Evolutionary conservation across 495 filamentous ascomycete species (phyloP), one percentile per base, ranked within the genome.

Genomic region (Hypoxylon subgilvum): DNA sequence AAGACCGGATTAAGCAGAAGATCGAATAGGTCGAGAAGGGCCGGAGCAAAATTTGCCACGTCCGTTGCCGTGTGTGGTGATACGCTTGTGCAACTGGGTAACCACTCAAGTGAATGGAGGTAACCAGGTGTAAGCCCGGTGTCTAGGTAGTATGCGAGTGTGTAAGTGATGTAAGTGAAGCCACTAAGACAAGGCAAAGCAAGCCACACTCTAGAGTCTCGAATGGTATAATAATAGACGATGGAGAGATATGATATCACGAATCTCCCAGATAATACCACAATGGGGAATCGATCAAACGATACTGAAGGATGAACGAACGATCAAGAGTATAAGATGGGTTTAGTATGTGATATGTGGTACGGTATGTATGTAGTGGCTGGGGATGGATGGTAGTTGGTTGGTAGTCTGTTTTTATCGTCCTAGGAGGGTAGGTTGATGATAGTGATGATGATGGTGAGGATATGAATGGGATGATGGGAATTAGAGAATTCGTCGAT

Each of bases 221-320:
- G 47, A 46, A 40, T 27, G 21, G n/a, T n/a, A n/a, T n/a, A n/a
- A n/a, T n/a, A n/a, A n/a, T 34, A 27, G 28, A 40, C 17, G 54
- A 55, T 64, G 49, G 54, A 55, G 9, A 55, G 61, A 58, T 59
- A 64, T 64, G 61, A 64, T 64, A 64, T 64, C 61, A 64, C 54
- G 34, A 42, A 55, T 58, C 48, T 38, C 30, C 51, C 19, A 38
- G 8, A 28, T 53, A 64, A 59, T 49, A 54, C 61, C 61, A 64
- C 61, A 53, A 56, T 63, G 42, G 57, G 40, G 48, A 47, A 57
- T 39, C 3, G 10, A 63, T 64, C 61, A 64, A 59, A 64, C 61
- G 61, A 64, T 59, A 30, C 42, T 54, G 30, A 54, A 46, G 54
- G 58, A 58, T 54, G 54, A 42, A 64, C 45, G 61, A 64, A 58